phyloP scores from a whole-genome alignment of 2,329 filamentous ascomycete genomes.

The Diaporthe longicolla region DNA sequence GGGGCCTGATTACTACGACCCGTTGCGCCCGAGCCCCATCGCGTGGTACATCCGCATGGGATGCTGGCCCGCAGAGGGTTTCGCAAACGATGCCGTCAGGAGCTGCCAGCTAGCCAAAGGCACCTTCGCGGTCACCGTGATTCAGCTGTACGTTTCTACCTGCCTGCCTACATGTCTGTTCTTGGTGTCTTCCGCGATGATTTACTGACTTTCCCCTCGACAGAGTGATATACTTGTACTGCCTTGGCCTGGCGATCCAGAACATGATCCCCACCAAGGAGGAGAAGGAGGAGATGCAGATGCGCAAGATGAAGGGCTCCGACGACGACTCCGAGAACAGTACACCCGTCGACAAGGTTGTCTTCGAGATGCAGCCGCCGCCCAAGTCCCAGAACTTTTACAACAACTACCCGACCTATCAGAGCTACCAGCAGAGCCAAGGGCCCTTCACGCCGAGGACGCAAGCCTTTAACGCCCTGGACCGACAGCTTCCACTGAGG shows the following conservation, averaged over 20 bases:
- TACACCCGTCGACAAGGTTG: slow-evolving; percentile 43
- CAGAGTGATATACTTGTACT: slow-evolving; percentile 73
- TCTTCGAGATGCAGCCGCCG: slow-evolving; percentile 43
- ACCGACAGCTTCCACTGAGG: slow-evolving; percentile 69
- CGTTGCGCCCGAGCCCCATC: slow-evolving; percentile 70
- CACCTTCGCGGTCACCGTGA: slow-evolving; percentile 73
- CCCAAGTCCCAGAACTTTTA: slow-evolving; percentile 38
- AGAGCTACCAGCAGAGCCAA: slow-evolving; percentile 34
- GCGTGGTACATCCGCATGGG: slow-evolving; percentile 83
- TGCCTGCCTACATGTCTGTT: too few relatives aligned
- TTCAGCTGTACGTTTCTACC: slow-evolving; percentile 74
- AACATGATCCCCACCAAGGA: slow-evolving; percentile 69
- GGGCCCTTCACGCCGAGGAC: slow-evolving; percentile 76
- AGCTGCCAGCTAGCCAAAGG: slow-evolving; percentile 79
- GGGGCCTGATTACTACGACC: slow-evolving; percentile 79
- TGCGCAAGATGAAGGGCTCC: slow-evolving; percentile 57
- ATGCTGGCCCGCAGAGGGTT: slow-evolving; percentile 70
- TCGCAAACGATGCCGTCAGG: slow-evolving; percentile 63
- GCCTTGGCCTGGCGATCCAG: slow-evolving; percentile 72
- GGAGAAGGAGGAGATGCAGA: slow-evolving; percentile 58
- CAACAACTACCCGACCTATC: slow-evolving; percentile 43
- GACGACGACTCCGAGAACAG: slow-evolving; percentile 50
- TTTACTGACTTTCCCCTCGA: neutral
- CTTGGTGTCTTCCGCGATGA: neutral
- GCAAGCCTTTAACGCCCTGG: slow-evolving; percentile 75